Conservation (phyloP, 352 stramenopile species). For the Plasmopara halstedii region DNA sequence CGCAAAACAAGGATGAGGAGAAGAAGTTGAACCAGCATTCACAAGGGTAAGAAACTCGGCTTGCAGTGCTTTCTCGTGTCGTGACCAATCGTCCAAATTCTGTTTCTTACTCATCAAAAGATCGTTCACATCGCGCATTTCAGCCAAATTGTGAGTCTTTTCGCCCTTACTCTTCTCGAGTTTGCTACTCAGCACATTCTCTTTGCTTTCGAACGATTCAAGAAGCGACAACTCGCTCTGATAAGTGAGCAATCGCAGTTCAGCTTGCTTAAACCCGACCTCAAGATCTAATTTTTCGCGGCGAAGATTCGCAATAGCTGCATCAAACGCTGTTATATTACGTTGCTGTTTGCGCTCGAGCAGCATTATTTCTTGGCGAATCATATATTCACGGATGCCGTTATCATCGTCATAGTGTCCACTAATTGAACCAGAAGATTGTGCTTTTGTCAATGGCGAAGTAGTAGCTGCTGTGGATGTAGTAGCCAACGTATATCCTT, state of each 20-base stretch:
- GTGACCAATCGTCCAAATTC: slow-evolving; percentile 73
- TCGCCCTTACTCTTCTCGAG: slow-evolving; percentile 78
- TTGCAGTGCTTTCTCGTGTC: slow-evolving; percentile 55
- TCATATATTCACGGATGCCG: slow-evolving; percentile 38
- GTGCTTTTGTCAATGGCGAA: neutral
- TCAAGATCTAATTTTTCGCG: slow-evolving; percentile 78
- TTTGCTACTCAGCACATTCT: slow-evolving; percentile 83
- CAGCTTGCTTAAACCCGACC: slow-evolving; percentile 84
- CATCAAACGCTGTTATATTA: slow-evolving; percentile 77
- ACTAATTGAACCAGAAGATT: neutral
- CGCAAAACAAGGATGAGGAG: slow-evolving; percentile 53
- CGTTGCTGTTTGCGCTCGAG: slow-evolving; percentile 62
- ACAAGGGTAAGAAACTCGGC: slow-evolving; percentile 62
- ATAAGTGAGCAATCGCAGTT: slow-evolving; percentile 85
- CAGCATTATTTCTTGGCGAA: slow-evolving; percentile 54
- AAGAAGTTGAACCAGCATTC: slow-evolving; percentile 32
- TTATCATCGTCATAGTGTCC: slow-evolving; percentile 34
- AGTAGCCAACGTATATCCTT: neutral
- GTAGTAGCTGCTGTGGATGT: neutral
- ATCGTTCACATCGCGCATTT: slow-evolving; percentile 73
- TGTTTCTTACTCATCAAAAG: slow-evolving; percentile 64
- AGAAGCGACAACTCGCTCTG: slow-evolving; percentile 82
- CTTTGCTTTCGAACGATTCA: slow-evolving; percentile 87
- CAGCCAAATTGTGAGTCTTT: slow-evolving; percentile 76
- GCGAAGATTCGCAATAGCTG: slow-evolving; percentile 83